These are phyloP conservation scores for Pyricularia grisea DNA, from an alignment of 2,329 filamentous ascomycete genomes.

Conservation along the genomic window DNA sequence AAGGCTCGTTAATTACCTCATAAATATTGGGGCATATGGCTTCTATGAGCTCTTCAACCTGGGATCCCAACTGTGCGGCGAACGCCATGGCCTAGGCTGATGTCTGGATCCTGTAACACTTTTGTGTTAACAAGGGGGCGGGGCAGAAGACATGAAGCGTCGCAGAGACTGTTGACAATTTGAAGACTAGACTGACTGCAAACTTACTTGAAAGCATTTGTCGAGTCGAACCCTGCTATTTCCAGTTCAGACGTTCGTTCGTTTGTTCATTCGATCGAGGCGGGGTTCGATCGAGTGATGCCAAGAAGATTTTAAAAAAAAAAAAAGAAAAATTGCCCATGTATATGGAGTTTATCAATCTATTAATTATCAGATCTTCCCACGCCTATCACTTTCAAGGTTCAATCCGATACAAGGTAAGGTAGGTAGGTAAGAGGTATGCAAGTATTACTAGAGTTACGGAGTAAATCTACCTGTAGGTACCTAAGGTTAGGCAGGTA, in stretches of 20 bases:
- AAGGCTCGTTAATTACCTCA: conserved; percentile 37
- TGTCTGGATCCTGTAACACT: background rate
- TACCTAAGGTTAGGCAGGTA: too few species aligned
- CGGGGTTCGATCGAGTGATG: background rate
- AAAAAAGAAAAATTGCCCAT: too few species aligned
- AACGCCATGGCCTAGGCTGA: conserved; percentile 51
- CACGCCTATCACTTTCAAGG: background rate
- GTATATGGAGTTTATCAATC: background rate
- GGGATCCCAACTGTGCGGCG: conserved; percentile 50
- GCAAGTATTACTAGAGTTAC: too few species aligned
- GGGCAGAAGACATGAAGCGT: background rate
- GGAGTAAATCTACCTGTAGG: too few species aligned
- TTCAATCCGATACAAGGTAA: background rate
- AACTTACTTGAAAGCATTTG: background rate
- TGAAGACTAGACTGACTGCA: background rate
- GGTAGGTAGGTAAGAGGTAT: too few species aligned
- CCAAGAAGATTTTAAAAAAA: too few species aligned
- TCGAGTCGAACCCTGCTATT: background rate
- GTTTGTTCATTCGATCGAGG: background rate
- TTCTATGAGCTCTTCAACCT: conserved; percentile 64
- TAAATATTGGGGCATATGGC: conserved; percentile 46
- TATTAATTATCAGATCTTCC: background rate
- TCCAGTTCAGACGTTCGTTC: background rate
- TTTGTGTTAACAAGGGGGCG: background rate
- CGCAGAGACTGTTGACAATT: background rate